Conservation (phyloP, 2,329 filamentous ascomycete genomes). For the Fusarium kyushuense region DNA sequence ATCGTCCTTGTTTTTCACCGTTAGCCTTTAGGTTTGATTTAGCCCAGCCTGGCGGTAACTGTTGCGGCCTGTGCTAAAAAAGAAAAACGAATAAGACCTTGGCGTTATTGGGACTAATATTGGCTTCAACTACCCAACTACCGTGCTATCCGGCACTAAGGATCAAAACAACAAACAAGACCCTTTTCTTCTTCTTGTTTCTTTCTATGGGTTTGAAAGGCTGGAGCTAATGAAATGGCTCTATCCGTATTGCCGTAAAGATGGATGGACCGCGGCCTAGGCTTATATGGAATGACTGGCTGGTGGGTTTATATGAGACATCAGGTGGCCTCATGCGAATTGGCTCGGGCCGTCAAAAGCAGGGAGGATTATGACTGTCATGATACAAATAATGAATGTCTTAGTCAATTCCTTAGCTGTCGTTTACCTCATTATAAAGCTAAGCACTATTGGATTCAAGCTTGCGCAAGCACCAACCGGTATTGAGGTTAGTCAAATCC, state of each 20-base stretch:
- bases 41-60: conserved; percentile 35
- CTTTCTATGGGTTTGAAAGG: background rate
- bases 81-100: conserved; percentile 14
- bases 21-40: conserved; percentile 25
- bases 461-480: conserved; percentile 23
- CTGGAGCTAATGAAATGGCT: conserved; percentile 1
- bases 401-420: conserved; percentile 12
- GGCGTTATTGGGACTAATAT: conserved; percentile 23
- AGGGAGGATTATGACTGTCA: background rate
- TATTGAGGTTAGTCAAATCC: conserved; percentile 36
- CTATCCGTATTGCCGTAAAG: background rate
- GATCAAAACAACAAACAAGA: background rate
- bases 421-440: background rate
- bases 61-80: background rate
- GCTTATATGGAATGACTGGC: background rate
- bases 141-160: conserved; percentile 35
- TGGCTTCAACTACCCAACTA: conserved; percentile 42
- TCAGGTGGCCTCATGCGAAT: conserved; percentile 10
- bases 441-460: conserved; percentile 12
- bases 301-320: background rate
- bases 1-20: conserved; percentile 27
- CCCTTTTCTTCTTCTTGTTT: background rate
- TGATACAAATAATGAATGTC: background rate
- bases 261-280: background rate
- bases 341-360: conserved; percentile 1